Percentiles rank a stretch among this genome's conserved stretches.
phyloP scores from a whole-genome alignment of 2,329 filamentous ascomycete species.

The Exutisphaerella laricina region DNA sequence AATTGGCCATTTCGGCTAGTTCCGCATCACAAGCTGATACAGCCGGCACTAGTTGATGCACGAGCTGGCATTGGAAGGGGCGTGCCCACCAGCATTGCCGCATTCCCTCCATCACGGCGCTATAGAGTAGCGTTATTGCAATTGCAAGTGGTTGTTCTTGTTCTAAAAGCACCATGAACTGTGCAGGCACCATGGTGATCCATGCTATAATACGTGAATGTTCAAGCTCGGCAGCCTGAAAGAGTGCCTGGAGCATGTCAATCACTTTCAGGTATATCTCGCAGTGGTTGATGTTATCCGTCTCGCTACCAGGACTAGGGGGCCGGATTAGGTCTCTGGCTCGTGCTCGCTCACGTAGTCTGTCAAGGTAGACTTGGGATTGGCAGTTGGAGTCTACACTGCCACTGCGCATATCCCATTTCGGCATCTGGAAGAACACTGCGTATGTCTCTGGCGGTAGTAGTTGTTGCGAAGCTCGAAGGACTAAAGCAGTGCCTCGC shows the following conservation, averaged over 20 bases:
- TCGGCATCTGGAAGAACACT: slow-evolving; percentile 12
- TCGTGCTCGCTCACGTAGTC: slow-evolving; percentile 11
- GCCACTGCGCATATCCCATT: slow-evolving; percentile 8
- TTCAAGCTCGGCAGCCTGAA: slow-evolving; percentile 9
- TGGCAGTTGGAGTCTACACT: not conserved
- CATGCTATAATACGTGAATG: slow-evolving; percentile 14
- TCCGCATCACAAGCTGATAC: slow-evolving; percentile 13
- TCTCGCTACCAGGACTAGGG: not conserved
- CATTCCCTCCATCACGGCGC: slow-evolving; percentile 10
- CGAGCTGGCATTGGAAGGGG: slow-evolving; percentile 12
- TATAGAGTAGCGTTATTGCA: slow-evolving; percentile 16
- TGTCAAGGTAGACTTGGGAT: slow-evolving; percentile 11
- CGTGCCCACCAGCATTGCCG: slow-evolving; percentile 18
- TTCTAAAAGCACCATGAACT: slow-evolving; percentile 15
- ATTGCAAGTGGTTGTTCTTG: slow-evolving; percentile 12
- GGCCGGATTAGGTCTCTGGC: not conserved
- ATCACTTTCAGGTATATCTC: slow-evolving; percentile 14
- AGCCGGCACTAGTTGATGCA: slow-evolving; percentile 14
- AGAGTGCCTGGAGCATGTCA: slow-evolving; percentile 12
- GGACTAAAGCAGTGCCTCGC: slow-evolving; percentile 17
- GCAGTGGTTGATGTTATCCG: not conserved
- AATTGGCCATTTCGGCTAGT: slow-evolving; percentile 15
- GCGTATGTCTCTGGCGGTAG: slow-evolving; percentile 12
- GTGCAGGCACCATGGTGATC: slow-evolving; percentile 11
- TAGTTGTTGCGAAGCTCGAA: slow-evolving; percentile 14